Evolutionary conservation across 2,329 filamentous ascomycete genomes (phyloP), one percentile per base, ranked within the genome.

Genomic region (Colletotrichum ledebouriae): DNA sequence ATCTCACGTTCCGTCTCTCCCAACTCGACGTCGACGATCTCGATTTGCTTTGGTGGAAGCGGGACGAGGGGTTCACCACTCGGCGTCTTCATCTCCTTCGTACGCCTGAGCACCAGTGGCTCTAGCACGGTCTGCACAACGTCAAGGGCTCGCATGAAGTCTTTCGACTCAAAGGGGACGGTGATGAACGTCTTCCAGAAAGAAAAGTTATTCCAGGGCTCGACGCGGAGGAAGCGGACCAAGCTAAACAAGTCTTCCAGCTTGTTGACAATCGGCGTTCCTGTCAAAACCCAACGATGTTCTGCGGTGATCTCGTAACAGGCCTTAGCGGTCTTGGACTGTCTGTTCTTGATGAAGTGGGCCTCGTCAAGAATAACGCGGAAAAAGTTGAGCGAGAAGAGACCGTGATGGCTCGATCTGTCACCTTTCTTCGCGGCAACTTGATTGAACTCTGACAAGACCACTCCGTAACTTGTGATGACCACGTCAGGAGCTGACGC

Each of bases 111-210:
- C 9, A 99, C 96, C n/a, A 99, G 82, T 7, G 96, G 96, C 76
- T 99, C 96, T 5, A 99, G 82, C 0, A 99, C 95, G 0, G 95
- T 99, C 77, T 99, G 96, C 2, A 99, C 96, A 2, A 99, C 96
- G 76, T 98, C 96, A 7, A 99, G 84, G 0, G 96, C 96, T 4
- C 94, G 90, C 73, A 98, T 89, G 76, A 97, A 98, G 71, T 99
- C 92, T 72, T 96, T 96, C 0, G 94, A 95, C 78, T 99, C 96
- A 72, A 99, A 99, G 0, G 96, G 96, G 1, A 97, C 91, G 0
- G 96, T 99, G 75, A 99, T 98, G 77, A 99, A 99, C 0, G 96
- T 98, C 77, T 94, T 94, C 96, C 96, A 99, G 81, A 97, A 99
- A 0, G 94, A 97, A 78, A 99, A 99, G 78, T 98, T 98, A 75